These are phyloP conservation scores for Cadophora luteo-olivacea DNA, from an alignment of 2,329 filamentous ascomycete species.

Conservation along the genomic window DNA sequence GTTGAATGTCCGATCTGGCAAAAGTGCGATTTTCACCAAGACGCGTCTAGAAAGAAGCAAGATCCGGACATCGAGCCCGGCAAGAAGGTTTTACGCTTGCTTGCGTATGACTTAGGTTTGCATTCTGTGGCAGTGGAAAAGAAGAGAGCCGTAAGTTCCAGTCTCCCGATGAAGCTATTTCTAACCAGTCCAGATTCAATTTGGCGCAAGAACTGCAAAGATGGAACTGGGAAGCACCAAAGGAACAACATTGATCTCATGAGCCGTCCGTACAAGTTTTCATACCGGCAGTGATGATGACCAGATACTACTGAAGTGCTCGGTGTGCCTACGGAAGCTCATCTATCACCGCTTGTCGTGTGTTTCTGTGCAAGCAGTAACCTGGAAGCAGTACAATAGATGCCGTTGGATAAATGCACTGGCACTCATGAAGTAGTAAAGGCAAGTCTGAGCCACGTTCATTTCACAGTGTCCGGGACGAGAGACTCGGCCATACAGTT, in stretches of 20 bases:
- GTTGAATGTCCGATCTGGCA: slow-evolving; percentile 76
- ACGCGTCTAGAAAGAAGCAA: slow-evolving; percentile 38
- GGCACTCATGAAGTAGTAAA: slow-evolving; percentile 52
- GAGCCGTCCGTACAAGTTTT: slow-evolving; percentile 33
- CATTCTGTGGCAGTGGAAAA: slow-evolving; percentile 78
- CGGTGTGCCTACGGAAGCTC: slow-evolving; percentile 41
- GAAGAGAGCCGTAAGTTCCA: slow-evolving; percentile 79
- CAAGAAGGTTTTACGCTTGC: slow-evolving; percentile 80
- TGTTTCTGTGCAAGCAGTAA: slow-evolving; percentile 55
- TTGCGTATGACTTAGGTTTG: slow-evolving; percentile 80
- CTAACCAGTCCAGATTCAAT: slow-evolving; percentile 68
- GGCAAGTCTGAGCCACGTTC: slow-evolving; percentile 67
- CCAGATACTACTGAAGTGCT: slow-evolving; percentile 78
- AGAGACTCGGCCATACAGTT: not conserved
- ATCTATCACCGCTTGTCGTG: slow-evolving; percentile 45
- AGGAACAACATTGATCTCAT: slow-evolving; percentile 67
- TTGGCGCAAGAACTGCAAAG: slow-evolving; percentile 82
- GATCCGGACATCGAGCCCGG: slow-evolving; percentile 68
- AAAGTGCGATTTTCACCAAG: slow-evolving; percentile 81
- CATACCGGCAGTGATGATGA: slow-evolving; percentile 66
- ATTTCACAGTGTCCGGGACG: not conserved
- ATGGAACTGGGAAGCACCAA: slow-evolving; percentile 75
- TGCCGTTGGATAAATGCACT: slow-evolving; percentile 36
- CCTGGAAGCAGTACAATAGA: slow-evolving; percentile 45
- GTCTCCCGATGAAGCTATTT: not conserved